Percentiles rank a stretch among this genome's conserved stretches.
These are phyloP conservation scores for Pseudozyma sp. DNA, from an alignment of 1,284 basidiomycete species.

Conservation along the genomic window DNA sequence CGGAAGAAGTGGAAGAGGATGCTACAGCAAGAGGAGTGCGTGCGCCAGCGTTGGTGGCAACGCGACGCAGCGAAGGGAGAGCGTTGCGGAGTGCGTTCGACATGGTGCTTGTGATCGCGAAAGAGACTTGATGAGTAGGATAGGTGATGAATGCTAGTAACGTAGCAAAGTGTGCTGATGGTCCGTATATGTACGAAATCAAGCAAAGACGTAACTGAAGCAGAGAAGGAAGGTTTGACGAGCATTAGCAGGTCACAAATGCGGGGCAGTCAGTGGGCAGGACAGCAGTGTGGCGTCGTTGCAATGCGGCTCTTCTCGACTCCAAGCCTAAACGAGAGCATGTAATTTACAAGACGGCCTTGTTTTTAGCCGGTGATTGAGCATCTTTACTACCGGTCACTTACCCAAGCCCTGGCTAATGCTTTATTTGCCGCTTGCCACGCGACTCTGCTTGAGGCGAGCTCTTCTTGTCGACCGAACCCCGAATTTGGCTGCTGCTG, in stretches of 20 bases:
- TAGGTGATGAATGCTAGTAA: no score
- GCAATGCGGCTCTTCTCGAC: no score
- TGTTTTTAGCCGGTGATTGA: constrained; percentile 14
- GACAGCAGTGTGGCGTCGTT: no score
- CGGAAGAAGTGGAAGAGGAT: constrained; percentile 6
- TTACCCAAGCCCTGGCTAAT: constrained; percentile 6
- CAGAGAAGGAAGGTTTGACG: no score
- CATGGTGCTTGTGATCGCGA: constrained; percentile 25
- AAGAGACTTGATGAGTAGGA: neutral
- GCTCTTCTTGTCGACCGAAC: no score
- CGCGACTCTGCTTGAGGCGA: neutral
- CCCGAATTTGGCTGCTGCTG: neutral
- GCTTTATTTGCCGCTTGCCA: neutral
- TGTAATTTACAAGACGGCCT: neutral
- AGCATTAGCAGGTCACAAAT: no score
- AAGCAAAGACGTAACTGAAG: neutral
- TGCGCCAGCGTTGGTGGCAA: constrained; percentile 8
- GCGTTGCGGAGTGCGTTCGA: constrained; percentile 42
- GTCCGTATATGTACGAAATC: constrained; percentile 11
- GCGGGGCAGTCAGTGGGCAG: no score
- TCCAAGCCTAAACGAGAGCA: no score
- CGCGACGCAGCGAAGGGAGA: constrained; percentile 32
- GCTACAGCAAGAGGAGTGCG: constrained; percentile 9
- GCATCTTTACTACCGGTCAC: constrained; percentile 5
- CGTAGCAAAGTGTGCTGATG: no score